phyloP scores from a whole-genome alignment of 306 rosid species.

The Hippophae tibetana region DNA sequence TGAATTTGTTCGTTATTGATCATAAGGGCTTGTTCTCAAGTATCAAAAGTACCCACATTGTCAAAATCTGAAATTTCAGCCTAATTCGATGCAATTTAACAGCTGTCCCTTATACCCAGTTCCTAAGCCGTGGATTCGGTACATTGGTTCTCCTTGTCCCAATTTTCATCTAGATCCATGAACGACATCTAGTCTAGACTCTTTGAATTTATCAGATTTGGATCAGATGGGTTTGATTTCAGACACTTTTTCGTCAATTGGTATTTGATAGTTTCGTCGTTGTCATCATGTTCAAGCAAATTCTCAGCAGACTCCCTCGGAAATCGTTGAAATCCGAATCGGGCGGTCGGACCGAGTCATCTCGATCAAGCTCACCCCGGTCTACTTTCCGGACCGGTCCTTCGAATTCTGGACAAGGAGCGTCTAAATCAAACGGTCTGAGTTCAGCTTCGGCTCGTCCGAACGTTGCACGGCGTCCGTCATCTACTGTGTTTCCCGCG shows the following conservation, averaged over 20 bases:
- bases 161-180: conserved; percentile 23
- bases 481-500: conserved; percentile 81
- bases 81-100: conserved; percentile 13
- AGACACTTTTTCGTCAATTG: conserved; percentile 13
- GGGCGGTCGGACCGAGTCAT: conserved; percentile 45
- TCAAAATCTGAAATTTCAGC: conserved; percentile 30
- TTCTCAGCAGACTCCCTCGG: conserved; percentile 75
- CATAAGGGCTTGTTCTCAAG: background rate
- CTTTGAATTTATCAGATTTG: conserved; percentile 5
- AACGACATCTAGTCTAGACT: conserved; percentile 48
- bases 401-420: conserved; percentile 24
- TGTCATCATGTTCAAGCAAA: conserved; percentile 76
- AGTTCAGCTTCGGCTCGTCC: conserved; percentile 23
- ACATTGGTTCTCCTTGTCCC: conserved; percentile 11
- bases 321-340: conserved; percentile 54
- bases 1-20: no score
- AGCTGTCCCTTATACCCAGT: conserved; percentile 20
- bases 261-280: conserved; percentile 1
- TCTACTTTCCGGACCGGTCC: conserved; percentile 32
- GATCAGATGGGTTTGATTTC: conserved; percentile 38
- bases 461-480: conserved; percentile 37
- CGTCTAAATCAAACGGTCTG: conserved; percentile 31
- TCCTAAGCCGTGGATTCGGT: conserved; percentile 18
- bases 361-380: conserved; percentile 33
- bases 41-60: conserved; percentile 8